These are phyloP conservation scores for Tetrahymena malaccensis DNA, from an alignment of 73 alveolate species.

Conservation along the genomic window DNA sequence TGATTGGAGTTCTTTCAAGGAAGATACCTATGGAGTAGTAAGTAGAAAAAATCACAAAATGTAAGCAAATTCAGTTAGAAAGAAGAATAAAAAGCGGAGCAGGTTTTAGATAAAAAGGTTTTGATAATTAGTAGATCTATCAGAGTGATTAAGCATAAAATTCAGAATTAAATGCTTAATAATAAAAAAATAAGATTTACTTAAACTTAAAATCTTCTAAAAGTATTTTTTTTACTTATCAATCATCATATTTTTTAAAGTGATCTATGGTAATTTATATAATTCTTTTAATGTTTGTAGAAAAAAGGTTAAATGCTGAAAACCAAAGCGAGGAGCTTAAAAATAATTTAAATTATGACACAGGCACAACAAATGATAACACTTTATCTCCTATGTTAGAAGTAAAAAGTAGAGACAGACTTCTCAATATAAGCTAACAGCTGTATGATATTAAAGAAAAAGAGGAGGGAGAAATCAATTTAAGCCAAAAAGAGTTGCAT, in stretches of 20 bases:
- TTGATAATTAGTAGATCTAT: background rate
- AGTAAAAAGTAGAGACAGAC: background rate
- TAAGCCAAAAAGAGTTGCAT: background rate
- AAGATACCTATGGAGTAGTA: background rate
- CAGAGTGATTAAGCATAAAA: background rate
- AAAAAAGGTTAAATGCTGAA: background rate
- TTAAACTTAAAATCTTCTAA: background rate
- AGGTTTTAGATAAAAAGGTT: background rate
- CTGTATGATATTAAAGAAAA: background rate
- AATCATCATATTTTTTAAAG: background rate
- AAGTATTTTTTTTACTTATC: background rate
- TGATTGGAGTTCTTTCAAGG: background rate
- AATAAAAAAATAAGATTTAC: background rate
- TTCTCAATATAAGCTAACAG: background rate
- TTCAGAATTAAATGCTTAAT: background rate
- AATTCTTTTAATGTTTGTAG: background rate
- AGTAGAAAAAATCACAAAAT: background rate
- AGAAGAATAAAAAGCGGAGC: background rate
- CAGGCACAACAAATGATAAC: background rate
- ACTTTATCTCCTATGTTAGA: background rate
- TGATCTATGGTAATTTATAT: too few species aligned
- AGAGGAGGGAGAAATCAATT: background rate
- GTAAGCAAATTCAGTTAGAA: background rate
- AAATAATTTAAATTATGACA: background rate
- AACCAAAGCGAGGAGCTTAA: background rate